A percentile compares a stretch with the other conserved stretches of the same genome.
Conservation (phyloP, 2,329 filamentous ascomycete species). For the Helminthosporium solani region DNA sequence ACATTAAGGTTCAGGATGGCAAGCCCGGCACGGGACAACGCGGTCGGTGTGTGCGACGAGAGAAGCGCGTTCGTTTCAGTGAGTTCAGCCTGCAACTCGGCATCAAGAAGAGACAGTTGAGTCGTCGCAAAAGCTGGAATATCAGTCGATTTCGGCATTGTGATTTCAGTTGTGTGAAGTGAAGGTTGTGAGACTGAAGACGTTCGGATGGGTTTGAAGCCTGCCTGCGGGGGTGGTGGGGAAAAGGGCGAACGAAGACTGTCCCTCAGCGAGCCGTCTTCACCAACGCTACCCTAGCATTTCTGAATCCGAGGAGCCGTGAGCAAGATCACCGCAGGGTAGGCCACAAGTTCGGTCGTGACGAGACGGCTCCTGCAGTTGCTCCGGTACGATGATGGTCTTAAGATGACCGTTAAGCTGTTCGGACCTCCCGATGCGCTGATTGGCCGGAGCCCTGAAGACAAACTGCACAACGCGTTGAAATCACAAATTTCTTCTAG, state of each 20-base stretch:
- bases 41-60: constrained; percentile 64
- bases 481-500: too few species aligned
- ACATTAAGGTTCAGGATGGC: constrained; percentile 76
- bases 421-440: not conserved
- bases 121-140: constrained; percentile 68
- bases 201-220: constrained; percentile 3
- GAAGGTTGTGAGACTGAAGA: constrained; percentile 9
- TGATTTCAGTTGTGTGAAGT: constrained; percentile 3
- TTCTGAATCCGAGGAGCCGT: constrained; percentile 2
- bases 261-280: constrained; percentile 1
- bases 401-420: not conserved
- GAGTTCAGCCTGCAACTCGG: constrained; percentile 71
- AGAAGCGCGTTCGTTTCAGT: constrained; percentile 68
- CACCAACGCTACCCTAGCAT: not conserved
- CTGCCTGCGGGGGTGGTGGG: constrained; percentile 6
- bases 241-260: not conserved
- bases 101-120: constrained; percentile 69
- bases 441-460: constrained; percentile 10
- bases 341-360: not conserved
- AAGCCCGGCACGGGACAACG: constrained; percentile 74
- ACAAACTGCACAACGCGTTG: too few species aligned
- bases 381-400: constrained; percentile 6
- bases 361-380: constrained; percentile 17
- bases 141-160: constrained; percentile 46
- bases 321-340: constrained; percentile 15